Base-by-base conservation (phyloP, 176 grass and related monocot genomes). In the Hyparrhenia diplandra region DNA sequence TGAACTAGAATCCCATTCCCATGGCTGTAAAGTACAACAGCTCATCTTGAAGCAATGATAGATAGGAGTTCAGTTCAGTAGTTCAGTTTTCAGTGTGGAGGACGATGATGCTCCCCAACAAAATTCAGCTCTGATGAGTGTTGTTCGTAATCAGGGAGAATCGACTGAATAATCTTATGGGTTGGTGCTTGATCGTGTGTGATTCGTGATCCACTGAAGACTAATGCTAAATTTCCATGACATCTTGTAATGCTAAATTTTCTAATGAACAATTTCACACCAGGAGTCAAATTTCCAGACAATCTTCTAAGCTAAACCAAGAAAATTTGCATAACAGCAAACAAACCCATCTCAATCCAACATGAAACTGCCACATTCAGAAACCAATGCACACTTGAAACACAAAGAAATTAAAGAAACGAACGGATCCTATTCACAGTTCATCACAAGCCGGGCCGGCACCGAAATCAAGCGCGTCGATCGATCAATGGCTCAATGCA, bases 351-450 rank as follows among this genome's bases (percentile, higher is more conserved):
- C 73, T 77, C 45, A 66, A 43, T 59, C 46, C 21, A 39, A 72
- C 32, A 67, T 3, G 13, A 76, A 81, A 27, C 18, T 4, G 10
- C 25, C 20, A 71, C 70, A 81, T 76, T 43, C 54, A 85, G 54
- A 76, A 81, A 89, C 10, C 60, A 89, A 85, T 85, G 61, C 82
- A 71, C 86, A 88, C 76, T 5, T 51, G 60, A 12, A 18, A 61
- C 45, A 32, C 31, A 17, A 3, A 1, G 3, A 51, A 51, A 51
- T 16, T 5, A 10, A 43, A 5, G 37, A 32, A 18, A 43, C 13
- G 14, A 60, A 34, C 16, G 16, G 67, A 42, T 39, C 57, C 71
- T 89, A 85, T 85, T 37, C 82, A 85, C 34, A 89, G 17, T 57
- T 80, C 68, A 6, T 57, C 58, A 73, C 42, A 25, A 55, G 37